Evolutionary conservation across 768 basidiomycete species (phyloP).

Genomic region (Pleurotus sapidus): DNA sequence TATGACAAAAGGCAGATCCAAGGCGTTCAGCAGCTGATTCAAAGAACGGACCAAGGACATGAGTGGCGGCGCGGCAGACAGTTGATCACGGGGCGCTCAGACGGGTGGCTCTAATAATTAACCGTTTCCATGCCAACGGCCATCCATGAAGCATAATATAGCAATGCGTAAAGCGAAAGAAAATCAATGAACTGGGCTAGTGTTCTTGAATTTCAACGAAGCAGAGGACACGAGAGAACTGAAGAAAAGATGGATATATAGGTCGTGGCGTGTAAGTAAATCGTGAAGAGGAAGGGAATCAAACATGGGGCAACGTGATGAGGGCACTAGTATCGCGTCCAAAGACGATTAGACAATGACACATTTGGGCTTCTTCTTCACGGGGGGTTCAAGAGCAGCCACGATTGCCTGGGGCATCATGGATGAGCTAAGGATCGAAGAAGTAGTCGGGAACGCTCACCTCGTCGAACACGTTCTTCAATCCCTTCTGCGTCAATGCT

Average conservation of each 20-base stretch:
- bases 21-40: constrained; percentile 42
- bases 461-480: constrained; percentile 99
- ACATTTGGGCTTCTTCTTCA: constrained; percentile 80
- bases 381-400: constrained; percentile 96
- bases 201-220: constrained; percentile 10
- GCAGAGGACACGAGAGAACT: constrained; percentile 13
- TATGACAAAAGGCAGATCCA: constrained; percentile 45
- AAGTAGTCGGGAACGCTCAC: constrained; percentile 43
- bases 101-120: background rate
- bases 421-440: constrained; percentile 11
- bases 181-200: background rate
- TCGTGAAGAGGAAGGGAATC: constrained; percentile 29
- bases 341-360: constrained; percentile 65
- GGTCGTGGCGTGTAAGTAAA: constrained; percentile 38
- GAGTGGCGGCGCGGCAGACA: too few relatives aligned
- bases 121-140: constrained; percentile 6
- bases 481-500: constrained; percentile 96
- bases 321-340: constrained; percentile 17
- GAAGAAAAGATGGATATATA: constrained; percentile 40
- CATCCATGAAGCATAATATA: background rate
- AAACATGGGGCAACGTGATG: constrained; percentile 17
- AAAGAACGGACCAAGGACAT: constrained; percentile 29
- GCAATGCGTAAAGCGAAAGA: background rate
- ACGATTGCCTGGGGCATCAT: constrained; percentile 78
- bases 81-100: too few relatives aligned